These are phyloP conservation scores for Pistacia integerrima DNA, from an alignment of 345 rosid species.

Conservation along the genomic window DNA sequence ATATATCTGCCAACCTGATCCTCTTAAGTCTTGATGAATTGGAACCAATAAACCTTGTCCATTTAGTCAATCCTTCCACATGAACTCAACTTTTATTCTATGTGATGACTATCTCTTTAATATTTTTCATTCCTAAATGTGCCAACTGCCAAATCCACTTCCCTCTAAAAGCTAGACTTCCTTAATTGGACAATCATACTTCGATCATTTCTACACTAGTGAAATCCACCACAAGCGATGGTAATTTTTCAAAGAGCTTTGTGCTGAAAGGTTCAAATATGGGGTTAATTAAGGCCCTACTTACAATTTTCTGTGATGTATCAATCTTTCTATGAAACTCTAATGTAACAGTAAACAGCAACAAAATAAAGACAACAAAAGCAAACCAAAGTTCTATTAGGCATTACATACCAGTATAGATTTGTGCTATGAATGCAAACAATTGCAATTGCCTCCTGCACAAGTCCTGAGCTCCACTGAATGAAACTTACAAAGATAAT, in stretches of 20 bases:
- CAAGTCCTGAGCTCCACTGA: too few relatives aligned
- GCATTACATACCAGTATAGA: too few relatives aligned
- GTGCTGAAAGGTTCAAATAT: too few relatives aligned
- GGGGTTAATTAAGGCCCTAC: background rate
- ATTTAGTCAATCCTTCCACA: background rate
- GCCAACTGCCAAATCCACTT: background rate
- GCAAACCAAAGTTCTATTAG: background rate
- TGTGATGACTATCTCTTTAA: background rate
- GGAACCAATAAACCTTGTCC: background rate
- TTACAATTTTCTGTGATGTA: background rate
- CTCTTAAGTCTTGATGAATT: too few relatives aligned
- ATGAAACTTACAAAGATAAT: background rate
- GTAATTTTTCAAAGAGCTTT: too few relatives aligned
- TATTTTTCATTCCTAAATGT: background rate
- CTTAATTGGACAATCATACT: background rate
- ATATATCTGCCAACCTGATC: too few relatives aligned
- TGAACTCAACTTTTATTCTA: background rate
- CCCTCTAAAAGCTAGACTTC: background rate
- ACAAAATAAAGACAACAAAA: too few relatives aligned
- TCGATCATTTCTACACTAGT: background rate
- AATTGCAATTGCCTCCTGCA: too few relatives aligned
- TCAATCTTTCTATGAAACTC: background rate
- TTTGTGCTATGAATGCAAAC: too few relatives aligned
- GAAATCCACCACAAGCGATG: background rate
- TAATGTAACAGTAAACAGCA: too few relatives aligned